Evolutionary conservation across 345 rosid genomes (phyloP), one percentile per base, ranked within the genome.

Genomic region (Populus euphratica): DNA sequence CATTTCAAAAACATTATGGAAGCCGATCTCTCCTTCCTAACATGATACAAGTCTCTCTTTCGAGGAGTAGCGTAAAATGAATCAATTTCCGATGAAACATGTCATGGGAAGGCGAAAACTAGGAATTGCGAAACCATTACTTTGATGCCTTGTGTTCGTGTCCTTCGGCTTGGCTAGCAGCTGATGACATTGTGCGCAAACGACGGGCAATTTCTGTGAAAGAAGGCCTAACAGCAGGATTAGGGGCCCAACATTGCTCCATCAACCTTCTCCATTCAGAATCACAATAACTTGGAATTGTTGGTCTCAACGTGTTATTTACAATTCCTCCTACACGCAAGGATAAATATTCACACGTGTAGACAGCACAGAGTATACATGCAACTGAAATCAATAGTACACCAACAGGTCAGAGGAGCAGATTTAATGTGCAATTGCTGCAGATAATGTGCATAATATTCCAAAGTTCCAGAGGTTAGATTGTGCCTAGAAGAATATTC

Each of bases 201-300:
- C 85, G 86, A 70, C 89, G 77, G 14, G 94, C 91, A 68, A 92
- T 85, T 80, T 91, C 94, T 4, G 97, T 88, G 84, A 92, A 92
- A 47, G 90, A 83, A 56, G 94, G 97, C 84, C 97, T 84, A 39
- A 77, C 86, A 66, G 78, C 79, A 65, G 97, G 94, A 78, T 89
- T 87, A 27, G 97, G 97, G 5, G 97, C 89, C 94, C 97, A 92
- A 68, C 94, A 92, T 78, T 88, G 85, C 76, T 92, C 94, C 94
- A 92, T 92, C 73, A 92, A 67, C 47, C 74, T 81, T 82, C 85
- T 86, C 94, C 94, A 92, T 73, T 92, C 97, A 27, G 88, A 68
- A 61, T 92, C 97, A 52, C 97, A 92, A 66, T 50, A 75, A 78
- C 78, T 81, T n/a, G 93, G 97, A 73, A 92, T 86, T 31, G 90